These are phyloP conservation scores for Hypoxylon sp. DNA, from an alignment of 2,329 filamentous ascomycete genomes.

Conservation along the genomic window DNA sequence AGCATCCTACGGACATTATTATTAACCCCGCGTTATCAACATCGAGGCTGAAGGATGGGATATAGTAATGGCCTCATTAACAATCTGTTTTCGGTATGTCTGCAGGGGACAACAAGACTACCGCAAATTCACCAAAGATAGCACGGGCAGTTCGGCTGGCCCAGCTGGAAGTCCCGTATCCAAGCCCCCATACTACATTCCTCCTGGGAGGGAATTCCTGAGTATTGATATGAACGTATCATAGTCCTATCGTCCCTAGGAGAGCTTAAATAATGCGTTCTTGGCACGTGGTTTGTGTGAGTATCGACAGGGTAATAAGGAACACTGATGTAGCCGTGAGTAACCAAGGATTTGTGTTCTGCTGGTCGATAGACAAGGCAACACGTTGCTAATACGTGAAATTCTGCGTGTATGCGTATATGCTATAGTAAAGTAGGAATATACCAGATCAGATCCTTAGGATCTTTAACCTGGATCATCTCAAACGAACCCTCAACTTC, in stretches of 20 bases:
- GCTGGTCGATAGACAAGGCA: background rate
- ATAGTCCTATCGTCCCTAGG: conserved; percentile 6
- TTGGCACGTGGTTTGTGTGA: conserved; percentile 19
- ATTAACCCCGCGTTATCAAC: background rate
- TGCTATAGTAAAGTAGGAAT: background rate
- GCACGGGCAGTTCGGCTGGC: background rate
- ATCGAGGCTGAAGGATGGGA: too few relatives aligned
- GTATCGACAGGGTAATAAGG: conserved; percentile 3
- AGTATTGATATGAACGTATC: background rate
- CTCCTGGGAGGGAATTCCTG: background rate
- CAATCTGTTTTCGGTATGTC: background rate
- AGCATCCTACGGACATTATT: background rate
- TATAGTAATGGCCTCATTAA: background rate
- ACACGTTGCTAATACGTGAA: background rate
- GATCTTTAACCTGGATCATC: conserved; percentile 22
- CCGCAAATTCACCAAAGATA: background rate
- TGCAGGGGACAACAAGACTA: background rate
- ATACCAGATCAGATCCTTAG: conserved; percentile 16
- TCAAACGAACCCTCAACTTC: conserved; percentile 6
- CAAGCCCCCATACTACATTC: background rate
- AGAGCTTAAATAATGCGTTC: background rate
- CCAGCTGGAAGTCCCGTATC: background rate
- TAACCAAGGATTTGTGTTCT: background rate
- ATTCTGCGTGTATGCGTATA: background rate
- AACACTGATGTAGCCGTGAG: conserved; percentile 1